Evolutionary conservation across 352 stramenopile species (phyloP), one percentile per base, ranked within the genome.

Genomic region (Globisporangium abappressorium): DNA sequence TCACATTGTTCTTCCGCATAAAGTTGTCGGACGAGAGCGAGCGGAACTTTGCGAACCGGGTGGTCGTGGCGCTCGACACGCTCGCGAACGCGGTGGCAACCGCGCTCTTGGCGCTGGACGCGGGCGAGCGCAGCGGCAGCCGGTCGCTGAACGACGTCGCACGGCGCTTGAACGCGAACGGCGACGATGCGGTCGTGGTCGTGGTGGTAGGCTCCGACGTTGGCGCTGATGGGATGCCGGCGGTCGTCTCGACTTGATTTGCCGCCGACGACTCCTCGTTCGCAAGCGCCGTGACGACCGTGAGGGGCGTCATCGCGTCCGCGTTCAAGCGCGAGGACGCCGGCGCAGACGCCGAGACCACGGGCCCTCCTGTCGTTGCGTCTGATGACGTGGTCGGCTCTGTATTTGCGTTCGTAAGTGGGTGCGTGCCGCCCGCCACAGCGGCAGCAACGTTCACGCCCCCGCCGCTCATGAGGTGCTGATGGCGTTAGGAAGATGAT

Each of bases 131-230:
- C 55, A 66, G 69, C 43, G 79, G 75, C 14, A 85, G 70, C 11
- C 76, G 66, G 69, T 90, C 81, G n/a, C 72, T 76, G 14, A 89
- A 64, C 7, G 81, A 90, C 22, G 77, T 74, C 2, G 81, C 76
- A 60, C 81, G 81, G 59, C 82, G 81, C 64, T 92, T 92, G 69
- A 51, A 68, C 9, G 67, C 24, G 5, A 70, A 72, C 6, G 67
- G 18, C 18, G 43, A 51, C 43, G 43, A 51, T 33, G 28, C 2
- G 28, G 28, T 33, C 43, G 43, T 22, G 2, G 12, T 20, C 1
- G 12, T 46, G 5, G 20, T 24, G 5, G 43, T 24, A 28, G 33
- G 36, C 36, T 22, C 60, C 20, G 59, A 28, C 24, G 34, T 7
- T 12, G n/a, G 12, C 34, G 57, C 24, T 22, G 28, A 7, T 12